phyloP scores from a whole-genome alignment of 345 rosid species.

The Microthlaspi erraticum region DNA sequence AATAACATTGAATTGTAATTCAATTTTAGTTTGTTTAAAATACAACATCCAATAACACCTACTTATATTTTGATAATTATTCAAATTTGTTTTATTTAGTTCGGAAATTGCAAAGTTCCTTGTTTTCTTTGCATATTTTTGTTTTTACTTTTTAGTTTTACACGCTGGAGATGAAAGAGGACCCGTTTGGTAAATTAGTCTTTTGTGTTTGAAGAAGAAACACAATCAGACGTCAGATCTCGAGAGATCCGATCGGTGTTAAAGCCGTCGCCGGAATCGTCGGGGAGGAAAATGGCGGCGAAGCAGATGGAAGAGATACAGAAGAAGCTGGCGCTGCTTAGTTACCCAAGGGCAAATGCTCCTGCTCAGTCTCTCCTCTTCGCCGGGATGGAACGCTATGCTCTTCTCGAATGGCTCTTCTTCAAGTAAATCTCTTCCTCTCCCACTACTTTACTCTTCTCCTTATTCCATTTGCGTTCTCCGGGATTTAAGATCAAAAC shows the following conservation, averaged over 20 bases:
- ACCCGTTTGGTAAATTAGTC: constrained; percentile 20
- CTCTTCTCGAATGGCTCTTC: constrained; percentile 98
- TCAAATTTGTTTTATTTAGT: too few relatives aligned
- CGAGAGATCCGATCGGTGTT: constrained; percentile 32
- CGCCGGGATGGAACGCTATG: constrained; percentile 99
- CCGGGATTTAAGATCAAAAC: neutral
- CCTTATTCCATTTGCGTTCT: neutral
- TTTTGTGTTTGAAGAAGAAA: neutral
- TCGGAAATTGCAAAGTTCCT: too few relatives aligned
- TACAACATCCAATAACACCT: too few relatives aligned
- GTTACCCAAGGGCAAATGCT: constrained; percentile 82
- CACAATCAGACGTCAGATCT: constrained; percentile 35
- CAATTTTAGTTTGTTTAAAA: too few relatives aligned
- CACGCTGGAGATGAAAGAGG: constrained; percentile 11
- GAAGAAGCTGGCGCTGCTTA: constrained; percentile 66
- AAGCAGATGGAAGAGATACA: constrained; percentile 97
- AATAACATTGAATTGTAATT: too few relatives aligned
- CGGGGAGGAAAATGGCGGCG: constrained; percentile 61
- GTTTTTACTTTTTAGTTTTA: neutral
- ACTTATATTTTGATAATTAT: too few relatives aligned
- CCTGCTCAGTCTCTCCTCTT: constrained; percentile 98
- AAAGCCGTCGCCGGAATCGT: constrained; percentile 26
- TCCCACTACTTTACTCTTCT: neutral
- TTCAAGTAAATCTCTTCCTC: constrained; percentile 49
- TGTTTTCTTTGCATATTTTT: neutral